Evolutionary conservation across 208 protist species (phyloP).

Genomic region (Leptomonas seymouri): DNA sequence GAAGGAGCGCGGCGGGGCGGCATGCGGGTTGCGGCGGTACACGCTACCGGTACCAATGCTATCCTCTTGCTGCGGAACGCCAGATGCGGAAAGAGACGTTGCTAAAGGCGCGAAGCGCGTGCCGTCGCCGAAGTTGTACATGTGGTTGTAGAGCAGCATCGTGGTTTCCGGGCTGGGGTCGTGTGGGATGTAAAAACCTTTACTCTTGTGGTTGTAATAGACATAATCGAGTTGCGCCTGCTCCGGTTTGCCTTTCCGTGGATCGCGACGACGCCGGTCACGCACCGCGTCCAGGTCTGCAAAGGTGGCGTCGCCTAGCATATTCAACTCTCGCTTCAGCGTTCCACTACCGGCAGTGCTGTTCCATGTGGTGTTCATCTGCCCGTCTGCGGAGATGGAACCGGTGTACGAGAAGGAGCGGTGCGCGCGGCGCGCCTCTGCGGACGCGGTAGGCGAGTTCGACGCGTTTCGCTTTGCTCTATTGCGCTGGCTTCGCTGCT

Average conservation of each 20-base stretch:
- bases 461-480: too few relatives aligned
- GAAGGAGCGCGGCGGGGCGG: conserved; percentile 25
- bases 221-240: conserved; percentile 52
- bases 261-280: conserved; percentile 49
- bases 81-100: not conserved
- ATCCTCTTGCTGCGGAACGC: conserved; percentile 4
- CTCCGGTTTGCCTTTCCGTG: conserved; percentile 36
- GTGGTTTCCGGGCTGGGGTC: conserved; percentile 46
- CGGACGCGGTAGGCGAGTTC: too few relatives aligned
- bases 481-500: not conserved
- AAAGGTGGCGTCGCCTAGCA: conserved; percentile 57
- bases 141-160: conserved; percentile 84
- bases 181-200: conserved; percentile 81
- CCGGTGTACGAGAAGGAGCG: conserved; percentile 6
- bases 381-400: not conserved
- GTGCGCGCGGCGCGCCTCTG: too few relatives aligned
- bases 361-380: conserved; percentile 12
- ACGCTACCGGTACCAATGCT: not conserved
- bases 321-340: conserved; percentile 49
- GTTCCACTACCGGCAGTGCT: conserved; percentile 30
- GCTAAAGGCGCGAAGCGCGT: conserved; percentile 55
- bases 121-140: conserved; percentile 83
- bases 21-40: conserved; percentile 18
- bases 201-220: conserved; percentile 90
- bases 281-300: conserved; percentile 47